These are phyloP conservation scores for Epichloe bromicola DNA, from an alignment of 2,329 filamentous ascomycete species.

Conservation along the genomic window DNA sequence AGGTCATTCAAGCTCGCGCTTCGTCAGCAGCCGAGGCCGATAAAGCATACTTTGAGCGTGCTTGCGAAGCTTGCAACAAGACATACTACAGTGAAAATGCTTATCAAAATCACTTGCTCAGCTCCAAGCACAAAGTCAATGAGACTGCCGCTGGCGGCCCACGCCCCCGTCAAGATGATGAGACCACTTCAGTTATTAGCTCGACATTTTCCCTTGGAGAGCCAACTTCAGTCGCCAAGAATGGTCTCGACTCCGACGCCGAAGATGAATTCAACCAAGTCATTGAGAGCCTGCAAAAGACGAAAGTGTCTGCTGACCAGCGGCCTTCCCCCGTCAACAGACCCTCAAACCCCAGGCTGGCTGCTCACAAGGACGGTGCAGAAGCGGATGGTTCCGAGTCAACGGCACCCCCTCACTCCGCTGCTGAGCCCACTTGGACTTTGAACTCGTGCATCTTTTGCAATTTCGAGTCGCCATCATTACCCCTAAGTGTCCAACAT, in stretches of 20 bases:
- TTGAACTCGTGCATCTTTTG: conserved; percentile 71
- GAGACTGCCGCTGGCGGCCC: conserved; percentile 32
- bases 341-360: conserved; percentile 37
- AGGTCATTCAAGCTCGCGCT: conserved; percentile 84
- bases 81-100: conserved; percentile 96
- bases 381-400: conserved; percentile 31
- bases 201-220: conserved; percentile 87
- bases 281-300: conserved; percentile 62
- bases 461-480: conserved; percentile 66
- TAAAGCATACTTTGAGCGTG: conserved; percentile 76
- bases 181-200: conserved; percentile 72
- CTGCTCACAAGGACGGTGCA: conserved; percentile 24
- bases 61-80: conserved; percentile 73
- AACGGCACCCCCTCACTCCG: conserved; percentile 23
- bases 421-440: conserved; percentile 26
- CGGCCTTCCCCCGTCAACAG: conserved; percentile 39
- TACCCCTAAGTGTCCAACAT: conserved; percentile 67
- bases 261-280: conserved; percentile 68
- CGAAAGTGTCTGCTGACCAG: conserved; percentile 48
- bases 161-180: conserved; percentile 41
- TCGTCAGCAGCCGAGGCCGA: conserved; percentile 72
- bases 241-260: conserved; percentile 49
- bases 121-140: conserved; percentile 66
- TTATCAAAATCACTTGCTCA: conserved; percentile 81
- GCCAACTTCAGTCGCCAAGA: conserved; percentile 40